Percentiles rank a stretch among this genome's conserved stretches.
These are phyloP conservation scores for Homolaphlyctis polyrhiza DNA, from an alignment of 371 early-diverging fungal genomes.

Conservation along the genomic window DNA sequence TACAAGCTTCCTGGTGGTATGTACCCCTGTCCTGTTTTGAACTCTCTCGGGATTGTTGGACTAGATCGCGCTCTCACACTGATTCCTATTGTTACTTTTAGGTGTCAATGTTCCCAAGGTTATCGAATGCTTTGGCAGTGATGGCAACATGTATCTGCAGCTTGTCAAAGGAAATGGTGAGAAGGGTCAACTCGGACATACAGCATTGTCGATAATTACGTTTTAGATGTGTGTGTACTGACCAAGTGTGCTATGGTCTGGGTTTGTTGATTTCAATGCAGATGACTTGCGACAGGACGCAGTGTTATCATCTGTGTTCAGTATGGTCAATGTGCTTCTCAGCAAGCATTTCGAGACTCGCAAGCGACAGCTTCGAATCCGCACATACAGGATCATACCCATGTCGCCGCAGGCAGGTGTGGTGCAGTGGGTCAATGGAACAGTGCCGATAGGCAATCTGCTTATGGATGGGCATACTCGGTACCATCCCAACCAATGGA, in stretches of 20 bases:
- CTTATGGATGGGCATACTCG: conserved; percentile 16
- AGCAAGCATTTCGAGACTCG: conserved; percentile 53
- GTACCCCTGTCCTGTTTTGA: background rate
- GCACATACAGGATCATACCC: conserved; percentile 96
- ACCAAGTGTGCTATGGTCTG: background rate
- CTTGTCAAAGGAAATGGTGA: conserved; percentile 40
- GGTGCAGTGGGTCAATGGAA: conserved; percentile 93
- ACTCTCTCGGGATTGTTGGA: no score
- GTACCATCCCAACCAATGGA: conserved; percentile 24
- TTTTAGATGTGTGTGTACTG: background rate
- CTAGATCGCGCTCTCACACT: no score
- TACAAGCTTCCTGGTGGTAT: conserved; percentile 24
- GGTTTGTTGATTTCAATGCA: no score
- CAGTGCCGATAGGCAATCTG: conserved; percentile 57
- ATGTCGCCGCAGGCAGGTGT: conserved; percentile 87
- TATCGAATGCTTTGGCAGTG: conserved; percentile 22
- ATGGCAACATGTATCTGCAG: conserved; percentile 32
- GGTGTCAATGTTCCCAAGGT: conserved; percentile 42
- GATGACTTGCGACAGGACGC: conserved; percentile 47
- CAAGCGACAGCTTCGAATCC: conserved; percentile 55
- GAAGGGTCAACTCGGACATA: background rate
- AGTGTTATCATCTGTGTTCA: conserved; percentile 45
- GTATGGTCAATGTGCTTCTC: conserved; percentile 73
- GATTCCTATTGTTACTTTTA: no score
- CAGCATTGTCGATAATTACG: background rate